These are phyloP conservation scores for Brassica nigra DNA, from an alignment of 345 rosid genomes.

Conservation along the genomic window DNA sequence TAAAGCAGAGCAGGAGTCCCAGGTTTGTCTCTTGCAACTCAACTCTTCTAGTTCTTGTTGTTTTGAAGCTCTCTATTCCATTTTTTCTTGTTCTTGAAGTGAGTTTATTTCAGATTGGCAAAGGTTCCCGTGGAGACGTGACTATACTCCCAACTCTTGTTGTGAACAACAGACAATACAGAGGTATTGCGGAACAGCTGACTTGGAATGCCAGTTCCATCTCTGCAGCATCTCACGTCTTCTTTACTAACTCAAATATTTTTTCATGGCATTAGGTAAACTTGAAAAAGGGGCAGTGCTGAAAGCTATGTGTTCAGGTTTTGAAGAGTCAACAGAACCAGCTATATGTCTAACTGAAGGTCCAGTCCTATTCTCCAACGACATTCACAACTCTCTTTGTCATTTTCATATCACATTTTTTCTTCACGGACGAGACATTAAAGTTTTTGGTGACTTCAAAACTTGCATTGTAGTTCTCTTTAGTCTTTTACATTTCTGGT, in stretches of 20 bases:
- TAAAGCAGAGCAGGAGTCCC: conserved; percentile 82
- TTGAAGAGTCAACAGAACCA: conserved; percentile 95
- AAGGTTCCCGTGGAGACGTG: conserved; percentile 92
- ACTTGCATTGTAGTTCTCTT: neutral
- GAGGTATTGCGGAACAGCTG: conserved; percentile 55
- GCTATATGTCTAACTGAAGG: conserved; percentile 84
- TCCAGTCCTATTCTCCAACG: conserved; percentile 48
- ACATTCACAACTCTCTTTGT: neutral
- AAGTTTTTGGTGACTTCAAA: neutral
- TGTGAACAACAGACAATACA: conserved; percentile 85
- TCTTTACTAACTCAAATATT: neutral
- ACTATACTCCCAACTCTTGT: conserved; percentile 97
- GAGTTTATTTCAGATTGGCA: conserved; percentile 68
- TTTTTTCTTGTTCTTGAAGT: neutral
- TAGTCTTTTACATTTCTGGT: neutral
- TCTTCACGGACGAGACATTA: neutral
- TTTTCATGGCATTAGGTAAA: conserved; percentile 59
- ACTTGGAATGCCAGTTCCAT: neutral
- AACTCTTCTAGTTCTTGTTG: neutral
- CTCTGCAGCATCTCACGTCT: neutral
- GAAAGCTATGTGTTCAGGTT: conserved; percentile 96
- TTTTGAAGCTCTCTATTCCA: conserved; percentile 2
- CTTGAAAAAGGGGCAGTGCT: conserved; percentile 84
- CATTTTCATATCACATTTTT: neutral
- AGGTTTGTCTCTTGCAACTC: conserved; percentile 47